phyloP scores from a whole-genome alignment of 2,329 filamentous ascomycete genomes.

The Hawksworthiomyces lignivorus region DNA sequence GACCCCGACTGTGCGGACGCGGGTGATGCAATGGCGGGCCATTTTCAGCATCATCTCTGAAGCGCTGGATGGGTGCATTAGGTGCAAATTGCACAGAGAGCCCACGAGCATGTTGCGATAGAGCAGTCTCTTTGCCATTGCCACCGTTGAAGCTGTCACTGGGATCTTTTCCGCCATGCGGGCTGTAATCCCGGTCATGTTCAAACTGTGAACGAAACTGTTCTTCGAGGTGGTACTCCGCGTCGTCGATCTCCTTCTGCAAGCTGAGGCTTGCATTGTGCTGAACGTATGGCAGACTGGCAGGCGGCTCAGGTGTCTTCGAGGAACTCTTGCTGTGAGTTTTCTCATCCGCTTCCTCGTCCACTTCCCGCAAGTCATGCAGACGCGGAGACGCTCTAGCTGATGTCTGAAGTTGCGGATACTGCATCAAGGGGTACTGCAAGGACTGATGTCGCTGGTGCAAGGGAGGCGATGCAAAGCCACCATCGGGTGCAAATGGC shows the following conservation, averaged over 20 bases:
- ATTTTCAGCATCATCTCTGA: constrained; percentile 45
- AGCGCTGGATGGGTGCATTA: constrained; percentile 36
- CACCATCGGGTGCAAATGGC: constrained; percentile 49
- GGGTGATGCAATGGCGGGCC: constrained; percentile 60
- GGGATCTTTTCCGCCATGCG: constrained; percentile 41
- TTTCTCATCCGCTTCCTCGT: constrained; percentile 45
- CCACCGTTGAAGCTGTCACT: constrained; percentile 16
- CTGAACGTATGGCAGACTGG: constrained; percentile 26
- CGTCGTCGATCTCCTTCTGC: constrained; percentile 77
- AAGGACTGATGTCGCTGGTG: constrained; percentile 54
- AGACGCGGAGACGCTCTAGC: constrained; percentile 53
- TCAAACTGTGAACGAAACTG: constrained; percentile 72
- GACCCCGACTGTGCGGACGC: constrained; percentile 64
- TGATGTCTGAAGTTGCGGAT: constrained; percentile 49
- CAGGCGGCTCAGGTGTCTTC: constrained; percentile 43
- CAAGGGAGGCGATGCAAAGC: constrained; percentile 31
- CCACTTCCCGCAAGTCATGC: constrained; percentile 66
- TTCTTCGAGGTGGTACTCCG: constrained; percentile 77
- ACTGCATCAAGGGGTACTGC: constrained; percentile 49
- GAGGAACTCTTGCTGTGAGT: constrained; percentile 41
- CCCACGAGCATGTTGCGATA: constrained; percentile 32
- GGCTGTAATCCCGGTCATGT: constrained; percentile 64
- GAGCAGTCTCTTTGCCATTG: constrained; percentile 14
- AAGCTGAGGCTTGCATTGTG: constrained; percentile 72
- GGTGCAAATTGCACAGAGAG: constrained; percentile 37